Percentiles rank a stretch among this genome's conserved stretches.
phyloP scores from a whole-genome alignment of 768 basidiomycete genomes.

The Krasilnikovozyma curviuscula region DNA sequence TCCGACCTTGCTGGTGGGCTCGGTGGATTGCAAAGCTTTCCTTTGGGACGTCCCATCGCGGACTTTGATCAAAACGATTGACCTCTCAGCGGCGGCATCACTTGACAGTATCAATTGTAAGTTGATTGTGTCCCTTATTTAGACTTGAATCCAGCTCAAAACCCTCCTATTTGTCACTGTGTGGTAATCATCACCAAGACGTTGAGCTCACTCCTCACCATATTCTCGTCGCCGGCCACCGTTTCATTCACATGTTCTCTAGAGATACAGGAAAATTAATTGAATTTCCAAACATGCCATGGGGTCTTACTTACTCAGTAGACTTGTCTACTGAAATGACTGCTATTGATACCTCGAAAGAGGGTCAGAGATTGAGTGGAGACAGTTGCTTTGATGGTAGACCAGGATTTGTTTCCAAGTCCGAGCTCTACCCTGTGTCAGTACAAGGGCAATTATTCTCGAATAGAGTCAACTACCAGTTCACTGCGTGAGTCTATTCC shows the following conservation, averaged over 20 bases:
- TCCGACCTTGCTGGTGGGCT: background rate
- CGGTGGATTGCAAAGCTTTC: background rate
- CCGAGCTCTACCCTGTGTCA: too few species aligned
- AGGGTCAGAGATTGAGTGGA: background rate
- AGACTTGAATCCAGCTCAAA: background rate
- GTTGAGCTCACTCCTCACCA: constrained; percentile 3
- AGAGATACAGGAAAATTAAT: background rate
- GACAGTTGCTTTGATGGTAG: background rate
- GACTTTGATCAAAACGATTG: background rate
- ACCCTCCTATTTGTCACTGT: too few species aligned
- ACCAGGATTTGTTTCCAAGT: too few species aligned
- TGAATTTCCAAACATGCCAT: too few species aligned
- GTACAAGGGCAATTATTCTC: constrained; percentile 1
- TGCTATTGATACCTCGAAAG: background rate
- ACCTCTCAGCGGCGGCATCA: background rate
- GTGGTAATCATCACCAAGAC: background rate
- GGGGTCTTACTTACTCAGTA: too few species aligned
- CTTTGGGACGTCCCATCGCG: background rate
- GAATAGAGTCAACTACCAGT: background rate
- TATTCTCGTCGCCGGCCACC: background rate
- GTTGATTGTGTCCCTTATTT: background rate
- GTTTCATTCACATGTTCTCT: constrained; percentile 1
- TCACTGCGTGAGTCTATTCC: background rate
- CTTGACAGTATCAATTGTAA: constrained; percentile 8
- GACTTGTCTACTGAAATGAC: too few species aligned